Conservation (phyloP, 108 stramenopile genomes). For the Cyclotella kingstonii region DNA sequence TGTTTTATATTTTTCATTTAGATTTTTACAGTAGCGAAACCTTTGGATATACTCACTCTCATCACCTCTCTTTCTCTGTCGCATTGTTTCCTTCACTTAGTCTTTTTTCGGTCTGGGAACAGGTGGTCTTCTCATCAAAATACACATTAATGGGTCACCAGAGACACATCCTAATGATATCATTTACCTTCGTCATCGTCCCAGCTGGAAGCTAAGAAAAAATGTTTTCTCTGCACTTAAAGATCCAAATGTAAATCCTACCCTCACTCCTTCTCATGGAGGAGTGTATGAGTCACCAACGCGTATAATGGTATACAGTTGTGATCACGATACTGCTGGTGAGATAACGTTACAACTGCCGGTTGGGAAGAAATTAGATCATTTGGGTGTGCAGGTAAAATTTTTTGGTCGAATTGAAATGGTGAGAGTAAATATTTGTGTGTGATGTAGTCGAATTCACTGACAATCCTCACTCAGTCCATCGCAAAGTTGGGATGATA, state of each 20-base stretch:
- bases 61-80: neutral
- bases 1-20: too few species aligned
- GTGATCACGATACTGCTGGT: slow-evolving; percentile 81
- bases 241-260: slow-evolving; percentile 1
- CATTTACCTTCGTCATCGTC: slow-evolving; percentile 71
- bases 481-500: too few species aligned
- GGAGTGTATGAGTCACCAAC: too few species aligned
- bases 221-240: slow-evolving; percentile 84
- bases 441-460: neutral
- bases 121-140: slow-evolving; percentile 72
- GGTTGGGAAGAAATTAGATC: slow-evolving; percentile 94
- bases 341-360: slow-evolving; percentile 80
- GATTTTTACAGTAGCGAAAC: too few species aligned
- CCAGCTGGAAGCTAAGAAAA: slow-evolving; percentile 79
- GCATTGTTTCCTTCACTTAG: slow-evolving; percentile 12
- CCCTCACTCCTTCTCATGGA: neutral
- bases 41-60: neutral
- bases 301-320: slow-evolving; percentile 48
- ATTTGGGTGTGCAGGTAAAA: slow-evolving; percentile 95
- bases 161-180: slow-evolving; percentile 27
- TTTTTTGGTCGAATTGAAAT: slow-evolving; percentile 97
- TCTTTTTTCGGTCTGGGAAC: slow-evolving; percentile 53
- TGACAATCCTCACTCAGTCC: too few species aligned
- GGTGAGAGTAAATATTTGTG: slow-evolving; percentile 42
- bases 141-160: slow-evolving; percentile 39